Evolutionary conservation across 2,329 filamentous ascomycete species (phyloP).

Genomic region (Fusarium hainanense): DNA sequence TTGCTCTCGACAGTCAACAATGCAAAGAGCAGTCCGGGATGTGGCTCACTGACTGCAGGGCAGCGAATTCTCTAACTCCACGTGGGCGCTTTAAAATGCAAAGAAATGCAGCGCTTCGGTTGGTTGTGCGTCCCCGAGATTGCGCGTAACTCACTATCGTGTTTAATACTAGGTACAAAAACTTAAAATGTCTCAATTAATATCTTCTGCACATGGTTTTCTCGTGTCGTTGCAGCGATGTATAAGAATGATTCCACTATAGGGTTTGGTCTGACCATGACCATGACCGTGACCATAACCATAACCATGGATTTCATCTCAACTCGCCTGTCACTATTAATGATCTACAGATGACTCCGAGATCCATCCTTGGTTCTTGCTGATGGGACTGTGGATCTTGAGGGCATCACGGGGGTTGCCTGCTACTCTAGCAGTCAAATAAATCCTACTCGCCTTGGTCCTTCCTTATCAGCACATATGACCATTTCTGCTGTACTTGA

Average conservation of each 20-base stretch:
- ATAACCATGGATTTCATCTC: slow-evolving; percentile 10
- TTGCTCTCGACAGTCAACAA: background rate
- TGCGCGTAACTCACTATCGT: slow-evolving; percentile 34
- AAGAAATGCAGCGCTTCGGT: slow-evolving; percentile 22
- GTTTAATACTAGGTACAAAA: background rate
- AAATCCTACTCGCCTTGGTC: background rate
- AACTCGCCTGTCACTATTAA: slow-evolving; percentile 8
- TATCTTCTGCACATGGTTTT: slow-evolving; percentile 26
- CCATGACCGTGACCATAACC: background rate
- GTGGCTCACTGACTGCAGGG: slow-evolving; percentile 8
- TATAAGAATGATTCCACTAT: slow-evolving; percentile 8
- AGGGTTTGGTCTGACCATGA: background rate
- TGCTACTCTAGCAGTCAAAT: background rate
- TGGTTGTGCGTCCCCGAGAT: slow-evolving; percentile 36
- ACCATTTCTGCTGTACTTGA: background rate
- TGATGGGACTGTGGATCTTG: background rate
- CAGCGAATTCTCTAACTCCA: slow-evolving; percentile 45
- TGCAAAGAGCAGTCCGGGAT: background rate
- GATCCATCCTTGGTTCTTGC: slow-evolving; percentile 22
- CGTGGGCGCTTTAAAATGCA: slow-evolving; percentile 37
- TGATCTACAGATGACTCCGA: slow-evolving; percentile 34
- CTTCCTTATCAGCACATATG: background rate
- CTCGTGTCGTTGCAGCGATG: slow-evolving; percentile 13
- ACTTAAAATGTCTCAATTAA: slow-evolving; percentile 28
- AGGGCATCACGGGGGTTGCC: background rate